Conservation (phyloP, 192 early-diverging fungal genomes). For the Backusella westeae region DNA sequence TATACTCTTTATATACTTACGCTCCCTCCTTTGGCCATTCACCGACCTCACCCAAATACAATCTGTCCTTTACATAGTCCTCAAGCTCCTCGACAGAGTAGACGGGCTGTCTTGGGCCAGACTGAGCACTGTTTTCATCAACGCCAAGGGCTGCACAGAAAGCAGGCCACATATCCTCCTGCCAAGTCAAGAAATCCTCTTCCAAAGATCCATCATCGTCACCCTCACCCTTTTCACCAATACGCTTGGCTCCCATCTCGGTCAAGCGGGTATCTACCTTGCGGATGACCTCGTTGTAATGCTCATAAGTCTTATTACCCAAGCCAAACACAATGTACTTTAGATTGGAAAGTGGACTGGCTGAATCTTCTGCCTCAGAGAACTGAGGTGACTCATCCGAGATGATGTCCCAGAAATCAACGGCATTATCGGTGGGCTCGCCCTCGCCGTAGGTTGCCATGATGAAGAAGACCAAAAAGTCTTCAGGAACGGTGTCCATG, state of each 20-base stretch:
- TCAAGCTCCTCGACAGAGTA: slow-evolving; percentile 58
- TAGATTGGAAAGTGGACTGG: slow-evolving; percentile 51
- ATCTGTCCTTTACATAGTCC: slow-evolving; percentile 28
- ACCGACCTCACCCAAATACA: slow-evolving; percentile 47
- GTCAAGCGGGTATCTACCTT: slow-evolving; percentile 64
- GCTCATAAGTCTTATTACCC: slow-evolving; percentile 90
- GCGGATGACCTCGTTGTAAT: slow-evolving; percentile 84
- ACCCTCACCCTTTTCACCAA: slow-evolving; percentile 87
- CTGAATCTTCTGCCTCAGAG: slow-evolving; percentile 57
- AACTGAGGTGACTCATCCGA: slow-evolving; percentile 72
- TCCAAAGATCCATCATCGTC: slow-evolving; percentile 97
- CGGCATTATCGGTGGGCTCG: slow-evolving; percentile 97
- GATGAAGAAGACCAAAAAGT: slow-evolving; percentile 83
- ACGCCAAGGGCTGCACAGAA: slow-evolving; percentile 74
- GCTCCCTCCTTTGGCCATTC: background rate
- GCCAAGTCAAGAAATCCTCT: slow-evolving; percentile 96
- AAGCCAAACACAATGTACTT: slow-evolving; percentile 78
- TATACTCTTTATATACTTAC: slow-evolving; percentile 12
- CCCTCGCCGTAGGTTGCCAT: slow-evolving; percentile 98
- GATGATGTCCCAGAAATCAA: slow-evolving; percentile 90
- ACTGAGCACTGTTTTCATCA: slow-evolving; percentile 38
- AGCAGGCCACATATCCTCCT: slow-evolving; percentile 78
- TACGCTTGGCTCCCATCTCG: slow-evolving; percentile 70
- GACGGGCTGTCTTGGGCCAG: slow-evolving; percentile 32
- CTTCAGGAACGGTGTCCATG: slow-evolving; percentile 65